A percentile compares a stretch with the other conserved stretches of the same genome.
Evolutionary conservation across 352 stramenopile genomes (phyloP).

Genomic region (Globisporangium radiosum): DNA sequence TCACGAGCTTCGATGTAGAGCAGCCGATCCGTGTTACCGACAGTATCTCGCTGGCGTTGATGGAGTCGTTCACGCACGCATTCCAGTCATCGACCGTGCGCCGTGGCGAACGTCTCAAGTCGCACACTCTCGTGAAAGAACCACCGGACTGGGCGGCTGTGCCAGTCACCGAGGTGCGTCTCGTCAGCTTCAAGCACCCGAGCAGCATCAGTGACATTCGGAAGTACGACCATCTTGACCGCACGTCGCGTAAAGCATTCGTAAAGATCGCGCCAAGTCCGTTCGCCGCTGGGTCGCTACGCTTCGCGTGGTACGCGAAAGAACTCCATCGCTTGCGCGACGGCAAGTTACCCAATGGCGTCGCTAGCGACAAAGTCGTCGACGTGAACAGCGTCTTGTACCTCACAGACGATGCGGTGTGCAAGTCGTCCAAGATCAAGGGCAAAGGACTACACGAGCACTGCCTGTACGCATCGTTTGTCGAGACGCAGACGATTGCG

Average conservation of each 20-base stretch:
- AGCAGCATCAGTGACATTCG: background rate
- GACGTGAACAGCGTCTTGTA: background rate
- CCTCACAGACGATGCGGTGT: background rate
- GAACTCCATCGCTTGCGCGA: conserved; percentile 5
- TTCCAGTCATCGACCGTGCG: too few relatives aligned
- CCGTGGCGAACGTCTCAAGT: background rate
- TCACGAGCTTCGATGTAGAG: background rate
- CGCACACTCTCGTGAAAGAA: too few relatives aligned
- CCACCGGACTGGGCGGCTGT: background rate
- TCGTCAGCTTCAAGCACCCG: background rate
- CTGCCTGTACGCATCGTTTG: conserved; percentile 29
- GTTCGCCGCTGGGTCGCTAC: conserved; percentile 32
- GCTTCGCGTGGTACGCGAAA: conserved; percentile 26
- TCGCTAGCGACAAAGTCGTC: background rate
- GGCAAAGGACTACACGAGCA: conserved; percentile 1
- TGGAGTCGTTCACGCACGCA: too few relatives aligned
- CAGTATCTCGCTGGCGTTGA: background rate
- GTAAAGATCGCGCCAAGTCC: conserved; percentile 26
- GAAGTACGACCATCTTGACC: background rate
- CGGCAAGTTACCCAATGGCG: too few relatives aligned
- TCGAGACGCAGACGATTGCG: conserved; percentile 33
- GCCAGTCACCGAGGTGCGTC: background rate
- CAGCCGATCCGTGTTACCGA: background rate
- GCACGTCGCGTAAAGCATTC: conserved; percentile 2
- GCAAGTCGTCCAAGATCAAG: background rate